phyloP scores from a whole-genome alignment of 2,329 filamentous ascomycete genomes.

The Phaeosphaeriaceae sp. region DNA sequence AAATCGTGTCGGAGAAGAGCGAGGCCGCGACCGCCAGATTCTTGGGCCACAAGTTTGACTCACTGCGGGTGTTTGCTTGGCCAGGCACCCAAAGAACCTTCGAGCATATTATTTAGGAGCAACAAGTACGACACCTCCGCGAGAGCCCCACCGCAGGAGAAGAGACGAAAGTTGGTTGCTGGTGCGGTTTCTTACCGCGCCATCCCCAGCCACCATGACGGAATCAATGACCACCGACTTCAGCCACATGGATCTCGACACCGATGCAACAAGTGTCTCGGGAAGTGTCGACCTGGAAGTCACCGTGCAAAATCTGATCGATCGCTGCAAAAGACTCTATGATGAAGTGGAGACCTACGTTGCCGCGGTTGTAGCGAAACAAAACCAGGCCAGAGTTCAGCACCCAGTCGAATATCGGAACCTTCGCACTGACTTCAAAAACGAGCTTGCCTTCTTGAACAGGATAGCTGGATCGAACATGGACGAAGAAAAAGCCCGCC shows the following conservation, averaged over 20 bases:
- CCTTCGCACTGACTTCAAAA: constrained; percentile 44
- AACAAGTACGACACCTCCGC: background rate
- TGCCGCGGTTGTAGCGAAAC: constrained; percentile 39
- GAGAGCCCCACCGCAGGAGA: background rate
- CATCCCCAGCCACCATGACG: constrained; percentile 16
- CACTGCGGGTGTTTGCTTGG: background rate
- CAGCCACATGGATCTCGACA: constrained; percentile 16
- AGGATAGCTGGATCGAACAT: constrained; percentile 35
- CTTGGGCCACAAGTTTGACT: background rate
- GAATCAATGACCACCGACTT: constrained; percentile 20
- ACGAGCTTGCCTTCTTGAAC: constrained; percentile 43
- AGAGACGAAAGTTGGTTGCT: background rate
- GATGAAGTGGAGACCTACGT: constrained; percentile 54
- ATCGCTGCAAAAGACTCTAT: constrained; percentile 48
- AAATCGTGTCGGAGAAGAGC: too few species aligned
- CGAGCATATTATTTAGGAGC: background rate
- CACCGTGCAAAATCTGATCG: constrained; percentile 43
- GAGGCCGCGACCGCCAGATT: too few species aligned
- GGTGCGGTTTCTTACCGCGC: background rate
- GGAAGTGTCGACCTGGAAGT: constrained; percentile 25
- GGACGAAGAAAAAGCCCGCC: constrained; percentile 48
- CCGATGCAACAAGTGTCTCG: constrained; percentile 10
- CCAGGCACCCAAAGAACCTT: background rate
- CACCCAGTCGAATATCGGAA: constrained; percentile 47
- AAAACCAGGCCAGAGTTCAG: constrained; percentile 42